Evolutionary conservation across 169 alveolate genomes (phyloP).

Genomic region (Toxoplasma gondii): DNA sequence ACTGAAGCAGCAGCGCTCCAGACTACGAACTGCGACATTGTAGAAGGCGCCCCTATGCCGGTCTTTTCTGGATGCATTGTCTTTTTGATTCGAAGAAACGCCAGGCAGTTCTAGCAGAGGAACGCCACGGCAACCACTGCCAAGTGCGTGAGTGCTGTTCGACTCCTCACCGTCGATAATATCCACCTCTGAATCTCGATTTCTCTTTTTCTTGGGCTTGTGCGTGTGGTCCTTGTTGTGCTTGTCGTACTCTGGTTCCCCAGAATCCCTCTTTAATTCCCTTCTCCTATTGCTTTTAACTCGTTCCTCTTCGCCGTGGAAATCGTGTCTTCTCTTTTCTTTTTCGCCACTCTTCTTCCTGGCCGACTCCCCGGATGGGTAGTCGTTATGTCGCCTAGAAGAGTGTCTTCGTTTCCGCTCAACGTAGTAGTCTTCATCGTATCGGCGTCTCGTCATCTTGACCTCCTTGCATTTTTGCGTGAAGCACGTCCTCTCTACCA

Average conservation of each 20-base stretch:
- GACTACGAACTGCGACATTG: too few species aligned
- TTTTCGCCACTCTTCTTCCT: neutral
- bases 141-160: neutral
- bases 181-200: neutral
- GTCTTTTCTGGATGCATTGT: too few species aligned
- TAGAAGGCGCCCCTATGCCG: too few species aligned
- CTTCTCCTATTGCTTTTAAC: neutral
- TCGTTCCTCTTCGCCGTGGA: neutral
- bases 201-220: neutral
- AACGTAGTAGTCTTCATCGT: neutral
- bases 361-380: neutral
- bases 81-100: neutral
- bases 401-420: neutral
- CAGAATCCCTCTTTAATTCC: neutral
- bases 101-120: neutral
- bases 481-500: too few species aligned
- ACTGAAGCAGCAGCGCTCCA: too few species aligned
- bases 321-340: neutral
- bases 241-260: neutral
- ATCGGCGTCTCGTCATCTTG: neutral
- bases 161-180: neutral
- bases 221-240: neutral
- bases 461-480: neutral
- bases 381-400: neutral
- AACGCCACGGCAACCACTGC: too few species aligned